A percentile compares a stretch with the other conserved stretches of the same genome.
Evolutionary conservation across 2,329 filamentous ascomycete species (phyloP).

Genomic region (Penicillium sp.): DNA sequence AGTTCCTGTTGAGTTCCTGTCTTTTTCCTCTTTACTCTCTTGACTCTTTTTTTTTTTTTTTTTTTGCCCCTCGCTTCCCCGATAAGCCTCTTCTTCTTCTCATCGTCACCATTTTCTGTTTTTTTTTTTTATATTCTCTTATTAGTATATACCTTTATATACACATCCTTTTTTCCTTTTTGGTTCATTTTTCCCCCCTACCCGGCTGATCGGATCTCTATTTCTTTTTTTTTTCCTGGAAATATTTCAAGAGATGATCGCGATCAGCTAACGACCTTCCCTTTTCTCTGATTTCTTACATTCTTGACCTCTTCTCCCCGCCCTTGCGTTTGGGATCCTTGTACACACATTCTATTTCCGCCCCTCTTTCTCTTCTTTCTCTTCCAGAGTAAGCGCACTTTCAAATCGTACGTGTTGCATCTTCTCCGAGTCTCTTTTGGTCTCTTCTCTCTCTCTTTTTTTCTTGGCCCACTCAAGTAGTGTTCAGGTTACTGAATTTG

Average conservation of each 20-base stretch:
- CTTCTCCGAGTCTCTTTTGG: background rate
- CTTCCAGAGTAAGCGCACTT: slow-evolving; percentile 8
- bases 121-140: slow-evolving; percentile 6
- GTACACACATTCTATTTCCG: slow-evolving; percentile 11
- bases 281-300: slow-evolving; percentile 13
- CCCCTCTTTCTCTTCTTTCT: slow-evolving; percentile 4
- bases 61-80: slow-evolving; percentile 30
- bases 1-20: slow-evolving; percentile 15
- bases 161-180: slow-evolving; percentile 1
- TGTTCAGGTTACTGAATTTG: slow-evolving; percentile 10
- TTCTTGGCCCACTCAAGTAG: slow-evolving; percentile 8
- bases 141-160: background rate
- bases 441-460: background rate
- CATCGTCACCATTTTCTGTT: slow-evolving; percentile 28
- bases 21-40: background rate
- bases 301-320: slow-evolving; percentile 10
- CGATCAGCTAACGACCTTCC: slow-evolving; percentile 22
- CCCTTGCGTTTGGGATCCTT: slow-evolving; percentile 20
- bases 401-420: slow-evolving; percentile 11
- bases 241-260: slow-evolving; percentile 17
- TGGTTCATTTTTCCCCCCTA: background rate
- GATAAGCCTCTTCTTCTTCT: slow-evolving; percentile 33
- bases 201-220: slow-evolving; percentile 11
- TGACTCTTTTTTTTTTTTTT: background rate
- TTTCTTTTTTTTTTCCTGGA: slow-evolving; percentile 8